Evolutionary conservation across 1,139 yeast species (phyloP).

Genomic region (Pneumocystis sp.): DNA sequence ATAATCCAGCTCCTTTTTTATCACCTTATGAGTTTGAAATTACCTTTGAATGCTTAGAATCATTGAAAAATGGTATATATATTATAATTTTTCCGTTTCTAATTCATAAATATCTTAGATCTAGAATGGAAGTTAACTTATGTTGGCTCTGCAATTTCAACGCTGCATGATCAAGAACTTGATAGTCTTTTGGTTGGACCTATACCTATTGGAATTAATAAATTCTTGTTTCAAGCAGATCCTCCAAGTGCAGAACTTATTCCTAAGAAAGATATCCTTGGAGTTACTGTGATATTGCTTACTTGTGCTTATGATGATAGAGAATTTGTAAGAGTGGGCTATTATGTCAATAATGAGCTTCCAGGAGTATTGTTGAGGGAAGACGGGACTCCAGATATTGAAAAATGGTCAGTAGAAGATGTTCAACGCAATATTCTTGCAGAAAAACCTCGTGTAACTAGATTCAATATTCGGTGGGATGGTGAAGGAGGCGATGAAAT

Average conservation of each 20-base stretch:
- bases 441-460: constrained; percentile 92
- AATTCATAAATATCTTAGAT: constrained; percentile 28
- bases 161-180: constrained; percentile 75
- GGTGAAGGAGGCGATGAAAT: constrained; percentile 11
- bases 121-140: constrained; percentile 94
- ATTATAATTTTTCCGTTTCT: not conserved
- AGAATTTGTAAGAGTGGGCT: constrained; percentile 93
- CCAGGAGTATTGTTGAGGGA: constrained; percentile 28
- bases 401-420: constrained; percentile 43
- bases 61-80: constrained; percentile 29
- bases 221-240: constrained; percentile 83
- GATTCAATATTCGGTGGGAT: constrained; percentile 86
- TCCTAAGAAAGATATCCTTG: constrained; percentile 87
- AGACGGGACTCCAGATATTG: not conserved
- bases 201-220: constrained; percentile 91
- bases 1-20: constrained; percentile 87
- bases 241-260: constrained; percentile 93
- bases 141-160: constrained; percentile 83
- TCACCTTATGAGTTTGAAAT: constrained; percentile 94
- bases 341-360: constrained; percentile 92
- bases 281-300: constrained; percentile 81
- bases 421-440: constrained; percentile 89
- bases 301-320: constrained; percentile 87
- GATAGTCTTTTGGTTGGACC: constrained; percentile 95
- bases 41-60: constrained; percentile 91